Base-by-base conservation (phyloP, 306 rosid genomes). In the Betula pendula region DNA sequence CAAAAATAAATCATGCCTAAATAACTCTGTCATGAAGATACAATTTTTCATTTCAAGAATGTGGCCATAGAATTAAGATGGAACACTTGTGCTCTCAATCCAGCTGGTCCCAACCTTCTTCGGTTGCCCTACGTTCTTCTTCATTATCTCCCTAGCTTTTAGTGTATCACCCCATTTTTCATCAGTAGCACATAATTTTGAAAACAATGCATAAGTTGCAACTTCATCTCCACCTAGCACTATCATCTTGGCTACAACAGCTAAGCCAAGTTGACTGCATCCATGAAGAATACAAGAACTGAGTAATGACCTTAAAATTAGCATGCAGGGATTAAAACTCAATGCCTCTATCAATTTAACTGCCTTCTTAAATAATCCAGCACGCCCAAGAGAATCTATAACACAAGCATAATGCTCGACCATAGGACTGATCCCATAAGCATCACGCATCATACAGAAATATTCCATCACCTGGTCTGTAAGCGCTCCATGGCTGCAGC, bases 301-400 rank as follows among this genome's bases (percentile, higher is more conserved):
- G 70, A 63, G 70, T n/a, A 63, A 63, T 17, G 70, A 63, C 24
- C 70, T 63, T 35, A 63, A 63, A 42, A 63, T 63, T 63, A 63
- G 44, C 45, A 63, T 63, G 70, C 70, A 16, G 0, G 70, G 70
- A 63, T 8, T 35, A 8, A 33, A 63, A 17, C 33, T 19, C 70
- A 63, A 1, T 33, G 47, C 24, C 47, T 63, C 70, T 4, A 63
- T 63, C 2, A 63, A 63, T 20, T 63, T 63, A 45, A 63, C 45
- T 17, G 70, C 70, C 44, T 63, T 33, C 45, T 35, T 63, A 63
- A 63, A 35, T 29, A 63, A 16, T 63, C 47, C 70, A 63, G 45
- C 70, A 16, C 15, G 70, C 70, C 70, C 70, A 33, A 63, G 47
- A 63, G 70, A 63, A 63, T 63, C 70, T 63, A 63, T 35, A 1